These are phyloP conservation scores for Vitis labrusca DNA, from an alignment of 164 flowering plant genomes.

Conservation along the genomic window DNA sequence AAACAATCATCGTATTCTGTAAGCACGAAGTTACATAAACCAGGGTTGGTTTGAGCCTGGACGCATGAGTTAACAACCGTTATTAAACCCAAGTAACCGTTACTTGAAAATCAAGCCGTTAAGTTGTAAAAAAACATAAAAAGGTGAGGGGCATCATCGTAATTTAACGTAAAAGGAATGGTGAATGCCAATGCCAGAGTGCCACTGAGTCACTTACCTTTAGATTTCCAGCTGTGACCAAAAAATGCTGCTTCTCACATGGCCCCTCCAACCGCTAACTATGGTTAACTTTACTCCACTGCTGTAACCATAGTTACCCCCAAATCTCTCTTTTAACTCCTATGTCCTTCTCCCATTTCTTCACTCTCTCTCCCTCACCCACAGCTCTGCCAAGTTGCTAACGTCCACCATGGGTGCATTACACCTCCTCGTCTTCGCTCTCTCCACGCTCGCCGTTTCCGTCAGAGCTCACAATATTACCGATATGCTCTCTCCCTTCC, in stretches of 20 bases:
- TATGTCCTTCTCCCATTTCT: not conserved
- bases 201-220: not conserved
- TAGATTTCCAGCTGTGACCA: slow-evolving; percentile 30
- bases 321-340: not conserved
- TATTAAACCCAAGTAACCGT: too few species aligned
- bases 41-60: too few species aligned
- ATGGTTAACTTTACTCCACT: slow-evolving; percentile 7
- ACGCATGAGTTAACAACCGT: too few species aligned
- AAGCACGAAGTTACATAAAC: too few species aligned
- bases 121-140: not conserved
- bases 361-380: slow-evolving; percentile 4
- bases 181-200: too few species aligned
- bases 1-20: too few species aligned
- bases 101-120: too few species aligned
- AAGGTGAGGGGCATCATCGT: not conserved
- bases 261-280: slow-evolving; percentile 12
- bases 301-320: slow-evolving; percentile 11
- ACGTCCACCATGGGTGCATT: slow-evolving; percentile 17
- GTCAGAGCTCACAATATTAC: slow-evolving; percentile 74
- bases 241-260: not conserved
- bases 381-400: not conserved
- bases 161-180: not conserved
- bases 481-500: slow-evolving; percentile 46
- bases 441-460: slow-evolving; percentile 17
- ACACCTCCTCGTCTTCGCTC: slow-evolving; percentile 9